Conservation (phyloP, 768 basidiomycete genomes). For the Guyanaporus albipodus region DNA sequence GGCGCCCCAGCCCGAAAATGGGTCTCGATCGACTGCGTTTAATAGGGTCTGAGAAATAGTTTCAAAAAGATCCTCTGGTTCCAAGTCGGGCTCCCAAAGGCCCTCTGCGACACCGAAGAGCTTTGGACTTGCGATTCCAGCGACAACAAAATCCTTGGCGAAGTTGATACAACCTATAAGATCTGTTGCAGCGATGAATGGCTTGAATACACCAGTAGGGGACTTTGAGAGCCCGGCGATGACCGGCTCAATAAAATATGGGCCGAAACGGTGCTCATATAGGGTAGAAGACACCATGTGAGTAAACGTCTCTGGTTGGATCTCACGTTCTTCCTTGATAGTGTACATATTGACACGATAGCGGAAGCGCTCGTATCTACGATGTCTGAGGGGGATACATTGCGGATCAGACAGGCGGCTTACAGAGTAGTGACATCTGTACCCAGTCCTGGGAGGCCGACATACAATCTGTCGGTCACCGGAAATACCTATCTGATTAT, state of each 20-base stretch:
- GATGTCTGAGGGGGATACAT: slow-evolving; percentile 3
- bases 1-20: slow-evolving; percentile 95
- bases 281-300: slow-evolving; percentile 94
- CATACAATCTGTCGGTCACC: slow-evolving; percentile 85
- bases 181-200: slow-evolving; percentile 95
- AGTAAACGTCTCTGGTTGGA: slow-evolving; percentile 93
- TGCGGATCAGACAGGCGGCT: slow-evolving; percentile 21
- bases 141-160: slow-evolving; percentile 95
- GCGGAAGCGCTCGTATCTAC: slow-evolving; percentile 84
- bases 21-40: slow-evolving; percentile 94
- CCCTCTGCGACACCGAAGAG: slow-evolving; percentile 97
- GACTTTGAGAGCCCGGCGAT: slow-evolving; percentile 85
- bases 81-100: slow-evolving; percentile 96
- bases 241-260: slow-evolving; percentile 96
- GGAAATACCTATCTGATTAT: slow-evolving; percentile 72
- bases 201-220: slow-evolving; percentile 67
- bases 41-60: slow-evolving; percentile 95
- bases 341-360: slow-evolving; percentile 98
- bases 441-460: slow-evolving; percentile 89
- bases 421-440: slow-evolving; percentile 93
- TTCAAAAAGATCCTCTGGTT: slow-evolving; percentile 95
- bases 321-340: slow-evolving; percentile 98
- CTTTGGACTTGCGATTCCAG: slow-evolving; percentile 89
- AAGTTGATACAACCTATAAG: slow-evolving; percentile 91
- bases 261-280: slow-evolving; percentile 93